Conservation (phyloP, 2,329 filamentous ascomycete genomes). For the Coleophoma eucalyptorum region DNA sequence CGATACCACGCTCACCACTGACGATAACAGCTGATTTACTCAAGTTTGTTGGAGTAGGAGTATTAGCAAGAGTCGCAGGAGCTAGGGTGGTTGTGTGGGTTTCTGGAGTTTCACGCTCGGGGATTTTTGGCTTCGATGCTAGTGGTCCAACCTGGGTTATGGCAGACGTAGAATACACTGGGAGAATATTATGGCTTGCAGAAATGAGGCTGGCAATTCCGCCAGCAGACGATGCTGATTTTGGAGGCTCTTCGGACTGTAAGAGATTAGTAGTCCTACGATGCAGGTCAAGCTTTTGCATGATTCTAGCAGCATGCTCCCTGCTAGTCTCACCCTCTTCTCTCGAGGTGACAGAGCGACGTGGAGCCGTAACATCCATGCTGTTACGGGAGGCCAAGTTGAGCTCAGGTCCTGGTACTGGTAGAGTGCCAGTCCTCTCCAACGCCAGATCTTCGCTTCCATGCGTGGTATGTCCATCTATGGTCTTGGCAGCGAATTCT, state of each 20-base stretch:
- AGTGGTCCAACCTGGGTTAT: constrained; percentile 16
- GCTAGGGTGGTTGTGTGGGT: constrained; percentile 62
- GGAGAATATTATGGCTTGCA: constrained; percentile 75
- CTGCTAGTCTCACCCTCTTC: constrained; percentile 72
- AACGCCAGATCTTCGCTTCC: constrained; percentile 43
- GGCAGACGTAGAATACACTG: constrained; percentile 48
- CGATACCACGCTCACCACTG: constrained; percentile 70
- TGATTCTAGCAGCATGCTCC: constrained; percentile 83
- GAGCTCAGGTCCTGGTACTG: constrained; percentile 58
- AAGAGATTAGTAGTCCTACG: constrained; percentile 63
- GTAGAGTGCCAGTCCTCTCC: constrained; percentile 63
- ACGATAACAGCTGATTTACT: constrained; percentile 82
- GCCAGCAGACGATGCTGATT: constrained; percentile 39
- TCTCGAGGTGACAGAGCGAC: constrained; percentile 51
- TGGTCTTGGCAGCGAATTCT: constrained; percentile 80
- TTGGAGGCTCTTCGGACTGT: constrained; percentile 30
- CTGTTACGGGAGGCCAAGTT: constrained; percentile 55
- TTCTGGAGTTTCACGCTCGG: constrained; percentile 36
- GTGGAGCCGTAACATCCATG: constrained; percentile 55
- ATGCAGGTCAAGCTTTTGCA: constrained; percentile 88
- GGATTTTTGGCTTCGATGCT: constrained; percentile 29
- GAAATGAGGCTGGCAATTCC: constrained; percentile 86
- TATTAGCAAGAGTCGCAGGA: constrained; percentile 76
- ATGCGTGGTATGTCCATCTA: constrained; percentile 55
- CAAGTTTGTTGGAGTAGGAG: constrained; percentile 78